phyloP scores from a whole-genome alignment of 1,284 basidiomycete genomes.

The Ganoderma lucidum region DNA sequence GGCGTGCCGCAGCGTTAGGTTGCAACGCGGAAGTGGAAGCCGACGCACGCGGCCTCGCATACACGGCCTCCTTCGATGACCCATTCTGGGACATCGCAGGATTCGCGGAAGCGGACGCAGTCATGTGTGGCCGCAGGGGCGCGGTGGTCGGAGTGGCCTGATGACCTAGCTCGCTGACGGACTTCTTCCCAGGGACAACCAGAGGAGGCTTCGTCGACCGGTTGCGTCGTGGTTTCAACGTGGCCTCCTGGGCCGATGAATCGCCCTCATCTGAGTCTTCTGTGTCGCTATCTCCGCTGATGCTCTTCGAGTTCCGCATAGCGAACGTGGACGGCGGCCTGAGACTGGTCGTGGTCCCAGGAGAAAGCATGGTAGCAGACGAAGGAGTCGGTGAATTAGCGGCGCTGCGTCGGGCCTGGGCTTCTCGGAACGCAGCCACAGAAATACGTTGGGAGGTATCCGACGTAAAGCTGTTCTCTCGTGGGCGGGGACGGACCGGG shows the following conservation, averaged over 20 bases:
- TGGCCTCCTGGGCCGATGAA: constrained; percentile 45
- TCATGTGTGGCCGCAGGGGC: constrained; percentile 30
- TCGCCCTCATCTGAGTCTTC: constrained; percentile 46
- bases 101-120: constrained; percentile 27
- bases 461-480: constrained; percentile 65
- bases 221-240: constrained; percentile 43
- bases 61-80: constrained; percentile 27
- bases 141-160: constrained; percentile 18
- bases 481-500: constrained; percentile 53
- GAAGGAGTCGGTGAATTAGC: constrained; percentile 69
- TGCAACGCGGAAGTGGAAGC: constrained; percentile 51
- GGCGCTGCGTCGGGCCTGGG: constrained; percentile 68
- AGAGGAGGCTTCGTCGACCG: constrained; percentile 42
- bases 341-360: constrained; percentile 37
- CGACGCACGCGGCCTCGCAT: constrained; percentile 38
- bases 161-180: constrained; percentile 43
- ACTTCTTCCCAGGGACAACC: constrained; percentile 27
- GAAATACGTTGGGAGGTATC: constrained; percentile 76
- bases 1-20: constrained; percentile 46
- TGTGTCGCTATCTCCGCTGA: constrained; percentile 29
- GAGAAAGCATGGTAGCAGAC: constrained; percentile 50
- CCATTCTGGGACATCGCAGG: constrained; percentile 21
- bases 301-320: constrained; percentile 27
- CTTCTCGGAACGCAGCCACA: constrained; percentile 81
- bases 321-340: constrained; percentile 31